Evolutionary conservation across 1,139 yeast species (phyloP).

Genomic region (Zhuliangozyma blackwelliae): DNA sequence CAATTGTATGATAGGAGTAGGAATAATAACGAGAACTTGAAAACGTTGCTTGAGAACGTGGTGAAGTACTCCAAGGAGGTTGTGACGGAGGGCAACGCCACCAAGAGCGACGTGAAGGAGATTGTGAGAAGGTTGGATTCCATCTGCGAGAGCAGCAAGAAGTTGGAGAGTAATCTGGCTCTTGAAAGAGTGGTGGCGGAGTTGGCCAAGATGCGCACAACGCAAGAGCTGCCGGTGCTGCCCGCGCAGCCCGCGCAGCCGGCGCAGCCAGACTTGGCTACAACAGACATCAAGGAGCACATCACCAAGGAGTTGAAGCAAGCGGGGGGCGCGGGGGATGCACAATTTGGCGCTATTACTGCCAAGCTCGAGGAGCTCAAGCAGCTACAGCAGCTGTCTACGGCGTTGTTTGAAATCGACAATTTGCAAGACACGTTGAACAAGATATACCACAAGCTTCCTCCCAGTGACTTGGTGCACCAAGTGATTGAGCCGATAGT

Average conservation of each 20-base stretch:
- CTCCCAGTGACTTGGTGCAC: slow-evolving; percentile 15
- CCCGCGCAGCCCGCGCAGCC: no score
- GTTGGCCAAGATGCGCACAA: neutral
- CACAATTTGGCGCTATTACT: neutral
- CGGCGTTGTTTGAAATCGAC: neutral
- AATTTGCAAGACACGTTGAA: slow-evolving; percentile 1
- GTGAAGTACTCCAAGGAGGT: slow-evolving; percentile 33
- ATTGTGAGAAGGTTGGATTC: slow-evolving; percentile 17
- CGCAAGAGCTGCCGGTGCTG: no score
- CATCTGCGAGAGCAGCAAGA: slow-evolving; percentile 1
- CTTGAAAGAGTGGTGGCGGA: neutral
- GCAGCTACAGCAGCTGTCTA: neutral
- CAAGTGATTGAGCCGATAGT: slow-evolving; percentile 24
- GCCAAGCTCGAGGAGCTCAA: neutral
- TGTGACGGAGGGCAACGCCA: slow-evolving; percentile 35
- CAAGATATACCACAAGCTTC: slow-evolving; percentile 7
- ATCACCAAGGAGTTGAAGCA: neutral
- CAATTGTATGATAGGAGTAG: slow-evolving; percentile 40
- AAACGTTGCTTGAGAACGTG: slow-evolving; percentile 29
- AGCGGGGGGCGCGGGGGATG: neutral
- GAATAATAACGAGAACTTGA: slow-evolving; percentile 38
- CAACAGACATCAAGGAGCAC: neutral
- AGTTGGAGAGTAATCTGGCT: neutral
- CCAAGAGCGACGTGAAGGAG: slow-evolving; percentile 27
- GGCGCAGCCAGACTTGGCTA: no score